These are phyloP conservation scores for Psilocybe cubensis DNA, from an alignment of 768 basidiomycete genomes.

Conservation along the genomic window DNA sequence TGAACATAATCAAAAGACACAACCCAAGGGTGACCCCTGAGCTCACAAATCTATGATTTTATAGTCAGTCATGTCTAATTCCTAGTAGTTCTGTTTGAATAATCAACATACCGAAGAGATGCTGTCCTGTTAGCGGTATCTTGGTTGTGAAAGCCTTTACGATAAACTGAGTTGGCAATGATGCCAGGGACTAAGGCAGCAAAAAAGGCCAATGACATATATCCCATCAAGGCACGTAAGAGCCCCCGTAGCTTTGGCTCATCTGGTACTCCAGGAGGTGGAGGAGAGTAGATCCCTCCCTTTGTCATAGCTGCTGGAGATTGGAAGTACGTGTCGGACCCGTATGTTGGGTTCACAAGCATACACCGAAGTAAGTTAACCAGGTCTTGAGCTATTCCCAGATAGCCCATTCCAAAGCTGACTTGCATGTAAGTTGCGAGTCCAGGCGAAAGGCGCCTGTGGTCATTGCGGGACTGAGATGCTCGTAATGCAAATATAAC, in stretches of 20 bases:
- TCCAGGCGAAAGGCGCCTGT: slow-evolving; percentile 21
- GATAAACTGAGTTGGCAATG: slow-evolving; percentile 29
- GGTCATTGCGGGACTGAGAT: slow-evolving; percentile 22
- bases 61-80: not conserved
- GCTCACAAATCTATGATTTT: slow-evolving; percentile 26
- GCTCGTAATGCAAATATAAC: slow-evolving; percentile 37
- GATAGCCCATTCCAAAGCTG: slow-evolving; percentile 35
- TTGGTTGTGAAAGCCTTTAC: slow-evolving; percentile 18
- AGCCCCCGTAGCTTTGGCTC: slow-evolving; percentile 28
- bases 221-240: slow-evolving; percentile 31
- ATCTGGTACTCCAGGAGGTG: slow-evolving; percentile 32
- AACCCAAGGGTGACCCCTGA: slow-evolving; percentile 8
- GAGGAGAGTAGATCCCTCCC: slow-evolving; percentile 22
- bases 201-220: slow-evolving; percentile 30
- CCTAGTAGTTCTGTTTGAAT: not conserved
- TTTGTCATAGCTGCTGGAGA: slow-evolving; percentile 29
- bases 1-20: not conserved
- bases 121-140: slow-evolving; percentile 21
- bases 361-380: slow-evolving; percentile 39
- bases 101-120: slow-evolving; percentile 21
- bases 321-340: slow-evolving; percentile 30
- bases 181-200: slow-evolving; percentile 33
- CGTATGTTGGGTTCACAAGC: slow-evolving; percentile 42
- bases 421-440: slow-evolving; percentile 33
- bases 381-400: slow-evolving; percentile 37